Evolutionary conservation across 192 early-diverging fungal species (phyloP), one percentile per base, ranked within the genome.

Genomic region (Kappamyces sp.): DNA sequence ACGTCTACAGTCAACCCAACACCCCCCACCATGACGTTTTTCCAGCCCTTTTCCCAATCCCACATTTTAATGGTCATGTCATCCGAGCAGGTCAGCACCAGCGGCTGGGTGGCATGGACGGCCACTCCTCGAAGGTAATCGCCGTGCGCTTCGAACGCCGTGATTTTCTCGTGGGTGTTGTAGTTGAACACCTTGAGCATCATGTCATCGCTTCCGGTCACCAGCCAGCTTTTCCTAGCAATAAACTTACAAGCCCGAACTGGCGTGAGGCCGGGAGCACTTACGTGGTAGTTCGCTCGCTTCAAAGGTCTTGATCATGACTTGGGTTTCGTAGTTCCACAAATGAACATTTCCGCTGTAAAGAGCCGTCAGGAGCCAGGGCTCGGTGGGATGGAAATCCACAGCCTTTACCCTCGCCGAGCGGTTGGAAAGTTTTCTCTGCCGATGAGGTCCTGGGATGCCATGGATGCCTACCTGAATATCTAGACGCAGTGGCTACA

Each of bases 41-140:
- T 93, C 97, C 97, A 99, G 68, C 84, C 86, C 73, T 96, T 95
- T 42, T 99, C 97, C 95, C 95, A 99, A 75, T 99, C 91, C 95
- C 95, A 99, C 57, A 99, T 75, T 70, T 93, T 94, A 69, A 99
- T 94, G 2, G 86, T 82, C 87, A 92, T 90, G 63, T 99, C 97
- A 66, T 99, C 97, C 2, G 94, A 96, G 52, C 91, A 86, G 1
- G 93, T 91, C 47, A 99, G 74, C 33, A 99, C 77, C 52, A 87
- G 87, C 38, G 97, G 88, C 64, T 92, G 93, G n/a, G 92, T 90
- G 41, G 90, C 91, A 66, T 99, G 97, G 35, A 99, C 91, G 15
- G 94, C 94, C 51, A 99, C 83, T 67, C 86, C 85, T 50, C 97
- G 86, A 74, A 99, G 92, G 65, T 97, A 99, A 70, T 99, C 97